phyloP scores from a whole-genome alignment of 768 basidiomycete genomes.

The Serendipita sp. region DNA sequence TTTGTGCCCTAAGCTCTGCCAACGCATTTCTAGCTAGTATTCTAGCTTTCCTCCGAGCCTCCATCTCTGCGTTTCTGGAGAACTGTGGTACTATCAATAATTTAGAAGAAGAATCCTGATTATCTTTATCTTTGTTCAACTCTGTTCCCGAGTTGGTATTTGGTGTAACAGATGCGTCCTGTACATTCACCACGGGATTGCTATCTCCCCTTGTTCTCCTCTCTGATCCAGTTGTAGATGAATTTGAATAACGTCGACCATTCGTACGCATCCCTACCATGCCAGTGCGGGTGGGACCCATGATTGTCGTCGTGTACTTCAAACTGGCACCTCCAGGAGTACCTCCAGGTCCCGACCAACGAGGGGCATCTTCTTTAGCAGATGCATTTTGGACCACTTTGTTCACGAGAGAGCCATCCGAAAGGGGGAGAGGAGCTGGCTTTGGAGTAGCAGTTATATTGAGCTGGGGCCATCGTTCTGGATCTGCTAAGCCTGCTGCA shows the following conservation, averaged over 20 bases:
- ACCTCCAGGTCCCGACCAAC: slow-evolving; percentile 18
- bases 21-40: slow-evolving; percentile 31
- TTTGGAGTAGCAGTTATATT: slow-evolving; percentile 51
- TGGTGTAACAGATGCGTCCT: neutral
- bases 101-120: neutral
- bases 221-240: neutral
- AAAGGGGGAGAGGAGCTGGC: slow-evolving; percentile 24
- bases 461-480: slow-evolving; percentile 74
- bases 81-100: slow-evolving; percentile 41
- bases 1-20: slow-evolving; percentile 7
- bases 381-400: neutral
- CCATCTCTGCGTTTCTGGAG: slow-evolving; percentile 78
- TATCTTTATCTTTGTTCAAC: neutral
- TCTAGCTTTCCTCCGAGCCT: slow-evolving; percentile 45
- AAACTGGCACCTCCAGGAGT: slow-evolving; percentile 39
- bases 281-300: slow-evolving; percentile 51
- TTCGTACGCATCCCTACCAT: slow-evolving; percentile 62
- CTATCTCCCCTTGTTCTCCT: neutral
- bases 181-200: neutral
- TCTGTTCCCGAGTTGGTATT: neutral
- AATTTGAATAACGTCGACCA: slow-evolving; percentile 36
- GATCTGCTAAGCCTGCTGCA: slow-evolving; percentile 63
- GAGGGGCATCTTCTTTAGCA: slow-evolving; percentile 24
- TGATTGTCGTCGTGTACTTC: slow-evolving; percentile 79
- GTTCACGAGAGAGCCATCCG: slow-evolving; percentile 11